A percentile compares a stretch with the other conserved stretches of the same genome.
phyloP scores from a whole-genome alignment of 2,329 filamentous ascomycete species.

The Cercospora sesami region DNA sequence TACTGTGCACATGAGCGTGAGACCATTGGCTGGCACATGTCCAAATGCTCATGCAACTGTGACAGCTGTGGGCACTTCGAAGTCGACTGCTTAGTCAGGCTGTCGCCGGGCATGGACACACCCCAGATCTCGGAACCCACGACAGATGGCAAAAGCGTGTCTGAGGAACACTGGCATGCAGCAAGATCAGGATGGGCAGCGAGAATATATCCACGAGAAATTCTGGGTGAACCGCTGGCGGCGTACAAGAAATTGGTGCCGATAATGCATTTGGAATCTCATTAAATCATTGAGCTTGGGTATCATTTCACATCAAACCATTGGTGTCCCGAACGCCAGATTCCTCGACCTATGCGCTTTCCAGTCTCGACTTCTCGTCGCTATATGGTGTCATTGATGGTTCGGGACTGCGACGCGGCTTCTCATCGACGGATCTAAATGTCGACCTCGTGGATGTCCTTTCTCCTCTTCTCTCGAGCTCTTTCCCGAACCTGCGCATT shows the following conservation, averaged over 20 bases:
- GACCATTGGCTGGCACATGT: slow-evolving; percentile 23
- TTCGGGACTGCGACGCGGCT: slow-evolving; percentile 17
- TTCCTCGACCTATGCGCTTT: slow-evolving; percentile 7
- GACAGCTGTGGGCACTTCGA: slow-evolving; percentile 27
- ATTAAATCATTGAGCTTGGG: slow-evolving; percentile 12
- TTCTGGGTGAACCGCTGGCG: slow-evolving; percentile 18
- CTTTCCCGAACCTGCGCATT: slow-evolving; percentile 24
- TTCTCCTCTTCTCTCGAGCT: slow-evolving; percentile 15
- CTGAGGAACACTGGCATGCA: slow-evolving; percentile 24
- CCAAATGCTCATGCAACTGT: slow-evolving; percentile 25
- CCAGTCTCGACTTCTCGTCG: slow-evolving; percentile 19
- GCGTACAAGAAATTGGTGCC: slow-evolving; percentile 21
- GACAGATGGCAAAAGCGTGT: slow-evolving; percentile 17
- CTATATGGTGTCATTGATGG: slow-evolving; percentile 1
- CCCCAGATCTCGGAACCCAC: slow-evolving; percentile 18
- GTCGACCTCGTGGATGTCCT: background rate
- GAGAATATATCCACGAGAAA: slow-evolving; percentile 18
- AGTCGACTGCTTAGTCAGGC: slow-evolving; percentile 25
- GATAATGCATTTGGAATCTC: slow-evolving; percentile 17
- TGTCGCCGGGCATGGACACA: slow-evolving; percentile 18
- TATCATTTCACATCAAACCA: slow-evolving; percentile 17
- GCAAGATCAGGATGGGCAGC: slow-evolving; percentile 10
- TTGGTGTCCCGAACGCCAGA: background rate
- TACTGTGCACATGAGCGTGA: slow-evolving; percentile 28
- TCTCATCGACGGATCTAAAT: slow-evolving; percentile 1